Base-by-base conservation (phyloP, 2,329 filamentous ascomycete species). In the Pseudonectria foliicola region DNA sequence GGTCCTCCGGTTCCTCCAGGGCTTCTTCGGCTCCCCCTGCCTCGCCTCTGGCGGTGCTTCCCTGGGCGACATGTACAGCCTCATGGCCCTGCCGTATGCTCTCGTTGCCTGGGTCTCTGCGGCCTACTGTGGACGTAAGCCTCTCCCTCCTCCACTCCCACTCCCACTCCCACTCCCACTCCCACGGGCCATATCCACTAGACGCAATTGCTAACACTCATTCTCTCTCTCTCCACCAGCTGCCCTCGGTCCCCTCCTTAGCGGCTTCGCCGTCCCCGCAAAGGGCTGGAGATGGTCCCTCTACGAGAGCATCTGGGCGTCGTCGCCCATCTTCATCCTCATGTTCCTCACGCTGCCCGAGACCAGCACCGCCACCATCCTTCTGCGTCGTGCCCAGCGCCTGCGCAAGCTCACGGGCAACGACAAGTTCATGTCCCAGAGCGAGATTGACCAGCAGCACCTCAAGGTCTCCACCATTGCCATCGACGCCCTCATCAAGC, bases 261-360 rank as follows among this genome's bases (percentile, higher is more conserved):
- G 69, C 3, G 77, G 76, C 4, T 83, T 76, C 53, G 66, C 71
- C 5, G 75, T 80, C 6, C 64, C 67, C 2, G 68, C 63, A 4
- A 66, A 75, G 54, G 60, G 58, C 34, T 83, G 77, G 77, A 66
- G 75, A n/a, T 82, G 77, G 77, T 72, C 73, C 0, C 61, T 77
- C 10, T 78, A 73, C 64, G 75, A 80, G 49, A 73, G 80, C 36
- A 62, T 82, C 37, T 82, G 76, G 75, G 65, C 73, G 13, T 64
- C 75, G 0, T 68, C 64, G 0, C 77, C 77, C 0, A 53, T 80
- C 28, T 70, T 81, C 44, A 43, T 81, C n/a, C 35, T 71, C 33
- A 73, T 83, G 69, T 70, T 80, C 49, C 49, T 79, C 42, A 66
- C 75, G 42, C 68, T 84, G 15, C 80, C 80, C 0, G 80, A 85